These are phyloP conservation scores for Exophiala viscosa DNA, from an alignment of 2,329 filamentous ascomycete species.

Conservation along the genomic window DNA sequence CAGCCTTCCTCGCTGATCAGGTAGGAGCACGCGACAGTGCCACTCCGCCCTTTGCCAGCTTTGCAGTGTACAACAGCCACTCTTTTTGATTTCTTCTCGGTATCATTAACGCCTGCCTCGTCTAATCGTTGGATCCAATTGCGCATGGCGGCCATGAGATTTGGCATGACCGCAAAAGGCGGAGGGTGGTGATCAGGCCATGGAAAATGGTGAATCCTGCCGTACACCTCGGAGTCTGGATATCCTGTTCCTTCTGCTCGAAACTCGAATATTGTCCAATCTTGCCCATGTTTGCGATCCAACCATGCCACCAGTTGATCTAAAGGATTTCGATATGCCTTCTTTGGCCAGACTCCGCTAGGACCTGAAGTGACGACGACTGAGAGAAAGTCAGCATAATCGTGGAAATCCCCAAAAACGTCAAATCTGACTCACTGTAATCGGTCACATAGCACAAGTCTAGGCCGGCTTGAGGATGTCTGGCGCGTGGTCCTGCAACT, in stretches of 20 bases:
- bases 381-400: conserved; percentile 29
- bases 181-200: conserved; percentile 98
- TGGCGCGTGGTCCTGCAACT: conserved; percentile 78
- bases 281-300: conserved; percentile 72
- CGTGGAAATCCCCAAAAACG: background rate
- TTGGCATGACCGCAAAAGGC: conserved; percentile 80
- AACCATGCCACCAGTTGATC: conserved; percentile 83
- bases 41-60: conserved; percentile 89
- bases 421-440: conserved; percentile 47
- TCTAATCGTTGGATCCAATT: conserved; percentile 69
- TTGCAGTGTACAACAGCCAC: conserved; percentile 96
- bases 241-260: conserved; percentile 95
- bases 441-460: conserved; percentile 96
- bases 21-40: conserved; percentile 82
- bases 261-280: conserved; percentile 98
- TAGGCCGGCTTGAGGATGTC: conserved; percentile 80
- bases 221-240: conserved; percentile 82
- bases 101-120: conserved; percentile 32
- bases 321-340: conserved; percentile 89
- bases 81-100: conserved; percentile 45
- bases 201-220: conserved; percentile 82
- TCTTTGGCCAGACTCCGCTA: conserved; percentile 80
- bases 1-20: conserved; percentile 81
- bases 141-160: conserved; percentile 88
- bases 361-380: conserved; percentile 78